These are phyloP conservation scores for Epipyxis sp. DNA, from an alignment of 108 stramenopile genomes.

Conservation along the genomic window DNA sequence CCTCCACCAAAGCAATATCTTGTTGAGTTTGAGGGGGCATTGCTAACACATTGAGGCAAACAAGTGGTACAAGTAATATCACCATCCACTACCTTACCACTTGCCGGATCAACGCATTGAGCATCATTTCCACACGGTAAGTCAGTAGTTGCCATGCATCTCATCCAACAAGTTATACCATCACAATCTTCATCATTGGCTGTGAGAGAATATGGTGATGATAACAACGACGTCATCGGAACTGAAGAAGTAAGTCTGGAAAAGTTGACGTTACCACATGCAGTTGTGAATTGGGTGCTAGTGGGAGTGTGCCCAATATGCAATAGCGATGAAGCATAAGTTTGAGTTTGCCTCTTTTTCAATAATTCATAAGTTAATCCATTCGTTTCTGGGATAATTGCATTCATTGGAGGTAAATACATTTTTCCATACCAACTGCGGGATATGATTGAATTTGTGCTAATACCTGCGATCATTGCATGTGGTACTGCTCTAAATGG, in stretches of 20 bases:
- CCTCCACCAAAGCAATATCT: conserved; percentile 33
- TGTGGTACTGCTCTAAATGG: conserved; percentile 7
- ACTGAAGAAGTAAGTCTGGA: not conserved
- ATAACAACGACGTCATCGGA: too few relatives aligned
- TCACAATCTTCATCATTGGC: not conserved
- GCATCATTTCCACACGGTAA: conserved; percentile 19
- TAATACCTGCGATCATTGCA: not conserved
- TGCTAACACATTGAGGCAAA: not conserved
- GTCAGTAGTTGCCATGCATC: conserved; percentile 2
- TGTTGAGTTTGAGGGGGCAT: not conserved
- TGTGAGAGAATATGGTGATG: not conserved
- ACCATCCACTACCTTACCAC: not conserved
- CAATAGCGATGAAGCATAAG: not conserved
- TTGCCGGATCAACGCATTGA: not conserved
- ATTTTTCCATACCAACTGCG: conserved; percentile 37
- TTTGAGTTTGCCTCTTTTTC: not conserved
- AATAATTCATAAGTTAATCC: not conserved
- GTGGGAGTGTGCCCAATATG: not conserved
- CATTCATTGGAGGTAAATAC: conserved; percentile 31
- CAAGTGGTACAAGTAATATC: not conserved
- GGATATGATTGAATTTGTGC: not conserved
- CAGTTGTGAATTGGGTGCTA: not conserved
- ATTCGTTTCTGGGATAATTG: not conserved
- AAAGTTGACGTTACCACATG: not conserved
- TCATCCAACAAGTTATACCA: conserved; percentile 24